phyloP scores from a whole-genome alignment of 106 monocot species.

The Xerophyta viscosa region DNA sequence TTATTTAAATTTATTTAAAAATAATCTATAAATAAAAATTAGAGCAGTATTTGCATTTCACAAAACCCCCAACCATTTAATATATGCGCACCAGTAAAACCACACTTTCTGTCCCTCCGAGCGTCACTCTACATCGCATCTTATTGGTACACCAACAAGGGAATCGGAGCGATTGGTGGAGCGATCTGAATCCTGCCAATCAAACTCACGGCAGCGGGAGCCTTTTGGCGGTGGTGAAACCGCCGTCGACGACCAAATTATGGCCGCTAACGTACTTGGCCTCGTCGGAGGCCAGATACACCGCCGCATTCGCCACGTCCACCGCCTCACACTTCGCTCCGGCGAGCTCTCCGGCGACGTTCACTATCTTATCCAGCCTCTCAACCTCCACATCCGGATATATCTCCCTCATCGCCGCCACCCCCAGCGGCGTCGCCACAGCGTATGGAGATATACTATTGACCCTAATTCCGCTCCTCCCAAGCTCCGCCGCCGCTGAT shows the following conservation, averaged over 20 bases:
- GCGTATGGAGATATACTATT: conserved; percentile 42
- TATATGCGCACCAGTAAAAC: no score
- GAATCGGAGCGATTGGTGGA: no score
- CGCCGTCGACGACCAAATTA: conserved; percentile 68
- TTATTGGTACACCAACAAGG: no score
- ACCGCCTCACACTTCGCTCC: conserved; percentile 29
- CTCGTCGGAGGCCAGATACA: conserved; percentile 60
- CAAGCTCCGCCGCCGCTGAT: conserved; percentile 30
- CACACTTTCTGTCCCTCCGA: no score
- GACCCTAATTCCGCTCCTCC: conserved; percentile 31
- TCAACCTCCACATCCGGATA: conserved; percentile 6
- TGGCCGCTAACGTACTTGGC: conserved; percentile 61
- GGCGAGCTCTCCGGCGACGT: conserved; percentile 20
- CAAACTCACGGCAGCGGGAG: no score
- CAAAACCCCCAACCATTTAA: no score
- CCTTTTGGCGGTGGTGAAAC: conserved; percentile 30
- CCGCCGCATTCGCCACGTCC: conserved; percentile 52
- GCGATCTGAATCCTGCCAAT: no score
- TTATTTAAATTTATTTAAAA: no score
- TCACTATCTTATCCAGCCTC: conserved; percentile 9
- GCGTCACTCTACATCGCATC: no score
- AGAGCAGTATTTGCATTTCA: no score
- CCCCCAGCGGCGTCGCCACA: conserved; percentile 25
- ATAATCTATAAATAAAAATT: no score
- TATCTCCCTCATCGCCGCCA: conserved; percentile 18